These are phyloP conservation scores for Cladosporium sphaerospermum DNA, from an alignment of 2,329 filamentous ascomycete genomes.

Conservation along the genomic window DNA sequence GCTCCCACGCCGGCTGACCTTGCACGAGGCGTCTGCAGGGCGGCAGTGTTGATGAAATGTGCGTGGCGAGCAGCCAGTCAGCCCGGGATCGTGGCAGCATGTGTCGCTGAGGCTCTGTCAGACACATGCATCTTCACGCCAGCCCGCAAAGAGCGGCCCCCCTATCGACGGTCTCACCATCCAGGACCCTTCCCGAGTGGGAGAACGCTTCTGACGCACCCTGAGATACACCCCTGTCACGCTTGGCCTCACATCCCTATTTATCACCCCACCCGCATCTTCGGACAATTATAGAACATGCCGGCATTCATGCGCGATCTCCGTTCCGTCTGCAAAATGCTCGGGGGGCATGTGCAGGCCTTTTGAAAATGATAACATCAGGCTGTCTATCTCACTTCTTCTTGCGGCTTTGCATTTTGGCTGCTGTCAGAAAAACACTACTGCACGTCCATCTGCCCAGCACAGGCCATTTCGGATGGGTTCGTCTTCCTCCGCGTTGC, in stretches of 20 bases:
- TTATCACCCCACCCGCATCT: not conserved
- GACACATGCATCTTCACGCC: slow-evolving; percentile 4
- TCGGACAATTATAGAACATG: slow-evolving; percentile 5
- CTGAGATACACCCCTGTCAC: slow-evolving; percentile 1
- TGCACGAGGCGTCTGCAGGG: slow-evolving; percentile 2
- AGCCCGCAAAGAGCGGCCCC: too few relatives aligned
- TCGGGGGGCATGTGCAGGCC: slow-evolving; percentile 2
- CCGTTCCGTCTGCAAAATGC: slow-evolving; percentile 1
- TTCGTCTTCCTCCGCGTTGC: not conserved
- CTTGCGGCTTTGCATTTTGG: too few relatives aligned
- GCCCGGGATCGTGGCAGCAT: too few relatives aligned
- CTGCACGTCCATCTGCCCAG: not conserved
- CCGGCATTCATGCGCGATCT: slow-evolving; percentile 1
- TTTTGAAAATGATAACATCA: not conserved
- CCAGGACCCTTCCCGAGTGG: too few relatives aligned
- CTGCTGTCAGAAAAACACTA: not conserved
- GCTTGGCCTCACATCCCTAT: slow-evolving; percentile 10
- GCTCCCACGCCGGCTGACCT: not conserved
- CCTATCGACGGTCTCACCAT: too few relatives aligned
- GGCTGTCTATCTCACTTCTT: too few relatives aligned
- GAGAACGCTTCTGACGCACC: not conserved
- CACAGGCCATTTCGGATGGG: not conserved
- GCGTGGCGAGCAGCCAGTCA: too few relatives aligned
- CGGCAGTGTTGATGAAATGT: not conserved
- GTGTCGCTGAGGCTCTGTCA: not conserved